Base-by-base conservation (phyloP, 2,329 filamentous ascomycete species). In the Blastomyces parvus region DNA sequence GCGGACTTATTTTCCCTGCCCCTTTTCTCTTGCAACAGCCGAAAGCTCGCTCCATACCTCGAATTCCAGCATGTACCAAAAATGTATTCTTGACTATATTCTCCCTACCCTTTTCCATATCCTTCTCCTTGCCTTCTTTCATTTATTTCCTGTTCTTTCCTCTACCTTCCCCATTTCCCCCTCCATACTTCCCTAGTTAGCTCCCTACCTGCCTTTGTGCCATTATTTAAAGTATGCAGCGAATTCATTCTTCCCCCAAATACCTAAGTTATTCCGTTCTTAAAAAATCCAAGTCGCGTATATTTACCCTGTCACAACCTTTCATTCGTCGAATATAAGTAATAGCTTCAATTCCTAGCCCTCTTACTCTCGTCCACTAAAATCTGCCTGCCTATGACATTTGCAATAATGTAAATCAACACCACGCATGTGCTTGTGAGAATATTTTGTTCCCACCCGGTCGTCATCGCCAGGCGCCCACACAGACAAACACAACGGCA, bases 61-160 rank as follows among this genome's bases (percentile, higher is more conserved):
- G 11, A 42, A 58, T 40, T 36, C 55, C n/a, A 58, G 14, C 44
- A 42, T 61, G 59, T 61, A 61, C 46, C 40, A 61, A 61, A 52
- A 61, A 61, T 61, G 59, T 42, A 61, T 55, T 53, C 48, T 40
- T 38, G 36, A 52, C 46, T 9, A 53, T 50, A 25, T 42, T 55
- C 55, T 8, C 42, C 19, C 38, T 8, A 19, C 22, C 25, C 9
- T 48, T 50, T 60, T 57, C 8, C 33, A 9, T 8, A 9, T 33
- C 25, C 7, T 48, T 50, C 48, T 40, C 19, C 13, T 40, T 27
- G 33, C 36, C n/a, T 42, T 42, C 22, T 42, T 42, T 42, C 30
- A 22, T 33, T 33, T 22, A n/a, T 40, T 40, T 17, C 11, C 14
- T 9, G 13, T 58, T 58, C 55, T 4, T 42, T 58, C 14, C n/a